A percentile compares a stretch with the other conserved stretches of the same genome.
phyloP scores from a whole-genome alignment of 139 green algal species.

The Chlorella sp. region DNA sequence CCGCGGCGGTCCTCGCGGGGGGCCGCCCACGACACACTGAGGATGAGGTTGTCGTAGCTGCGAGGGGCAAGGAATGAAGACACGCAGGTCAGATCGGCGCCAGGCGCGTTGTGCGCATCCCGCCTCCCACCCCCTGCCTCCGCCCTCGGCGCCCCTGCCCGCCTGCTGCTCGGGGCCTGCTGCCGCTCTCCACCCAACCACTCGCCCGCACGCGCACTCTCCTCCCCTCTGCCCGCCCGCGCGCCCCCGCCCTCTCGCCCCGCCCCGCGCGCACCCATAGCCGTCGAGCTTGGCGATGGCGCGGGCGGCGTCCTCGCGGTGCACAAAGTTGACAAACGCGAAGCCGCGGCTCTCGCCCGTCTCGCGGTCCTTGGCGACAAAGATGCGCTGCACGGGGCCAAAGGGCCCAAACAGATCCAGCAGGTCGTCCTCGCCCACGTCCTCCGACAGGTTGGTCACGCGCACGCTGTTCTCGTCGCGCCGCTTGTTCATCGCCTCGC shows the following conservation, averaged over 20 bases:
- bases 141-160: too few relatives aligned
- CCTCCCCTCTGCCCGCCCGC: too few relatives aligned
- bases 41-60: slow-evolving; percentile 97
- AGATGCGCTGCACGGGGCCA: slow-evolving; percentile 90
- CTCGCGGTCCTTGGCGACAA: slow-evolving; percentile 94
- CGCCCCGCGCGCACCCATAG: slow-evolving; percentile 55
- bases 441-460: slow-evolving; percentile 97
- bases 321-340: slow-evolving; percentile 97
- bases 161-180: too few relatives aligned
- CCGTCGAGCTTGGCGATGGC: slow-evolving; percentile 93
- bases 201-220: too few relatives aligned
- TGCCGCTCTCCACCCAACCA: too few relatives aligned
- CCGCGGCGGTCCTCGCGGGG: slow-evolving; percentile 47
- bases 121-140: too few relatives aligned
- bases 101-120: too few relatives aligned
- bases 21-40: slow-evolving; percentile 91
- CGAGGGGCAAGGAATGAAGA: background rate
- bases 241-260: too few relatives aligned
- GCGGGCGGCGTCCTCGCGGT: slow-evolving; percentile 82
- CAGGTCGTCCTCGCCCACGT: slow-evolving; percentile 92
- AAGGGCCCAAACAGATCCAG: slow-evolving; percentile 95
- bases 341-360: slow-evolving; percentile 94
- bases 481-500: slow-evolving; percentile 47
- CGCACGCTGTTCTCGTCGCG: slow-evolving; percentile 95
- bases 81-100: too few relatives aligned